Conservation (phyloP, 192 early-diverging fungal species). For the Diversispora epigaea region DNA sequence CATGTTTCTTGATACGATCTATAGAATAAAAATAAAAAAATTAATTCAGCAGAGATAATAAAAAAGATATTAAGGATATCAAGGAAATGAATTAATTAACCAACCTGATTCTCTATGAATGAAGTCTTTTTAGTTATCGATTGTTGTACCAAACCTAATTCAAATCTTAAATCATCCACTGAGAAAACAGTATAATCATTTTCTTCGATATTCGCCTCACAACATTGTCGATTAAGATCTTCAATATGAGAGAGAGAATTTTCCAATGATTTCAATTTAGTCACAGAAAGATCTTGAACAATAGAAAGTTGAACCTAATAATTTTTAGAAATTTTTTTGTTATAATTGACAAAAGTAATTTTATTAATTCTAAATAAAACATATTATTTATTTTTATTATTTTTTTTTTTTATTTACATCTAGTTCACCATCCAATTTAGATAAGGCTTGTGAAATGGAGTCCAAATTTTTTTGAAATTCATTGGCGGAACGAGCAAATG, state of each 20-base stretch:
- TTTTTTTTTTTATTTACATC: conserved; percentile 49
- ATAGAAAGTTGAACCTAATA: conserved; percentile 54
- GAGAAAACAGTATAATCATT: conserved; percentile 92
- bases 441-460: conserved; percentile 63
- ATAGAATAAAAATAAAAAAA: background rate
- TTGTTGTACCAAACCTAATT: conserved; percentile 76
- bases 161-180: conserved; percentile 86
- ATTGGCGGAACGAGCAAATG: conserved; percentile 85
- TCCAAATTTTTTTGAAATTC: conserved; percentile 72
- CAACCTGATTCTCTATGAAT: conserved; percentile 92
- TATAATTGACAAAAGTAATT: conserved; percentile 33
- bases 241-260: conserved; percentile 57
- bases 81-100: conserved; percentile 7
- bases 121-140: conserved; percentile 75
- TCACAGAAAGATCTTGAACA: conserved; percentile 57
- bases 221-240: conserved; percentile 65
- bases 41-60: background rate
- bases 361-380: conserved; percentile 19
- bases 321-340: background rate
- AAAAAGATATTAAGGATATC: background rate
- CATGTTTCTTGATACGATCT: conserved; percentile 87
- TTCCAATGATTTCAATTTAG: conserved; percentile 52
- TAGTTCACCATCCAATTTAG: conserved; percentile 75
- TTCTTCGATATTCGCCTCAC: conserved; percentile 87
- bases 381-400: background rate